Evolutionary conservation across 2,329 filamentous ascomycete species (phyloP), one percentile per base, ranked within the genome.

Genomic region (Colletotrichum siamense): DNA sequence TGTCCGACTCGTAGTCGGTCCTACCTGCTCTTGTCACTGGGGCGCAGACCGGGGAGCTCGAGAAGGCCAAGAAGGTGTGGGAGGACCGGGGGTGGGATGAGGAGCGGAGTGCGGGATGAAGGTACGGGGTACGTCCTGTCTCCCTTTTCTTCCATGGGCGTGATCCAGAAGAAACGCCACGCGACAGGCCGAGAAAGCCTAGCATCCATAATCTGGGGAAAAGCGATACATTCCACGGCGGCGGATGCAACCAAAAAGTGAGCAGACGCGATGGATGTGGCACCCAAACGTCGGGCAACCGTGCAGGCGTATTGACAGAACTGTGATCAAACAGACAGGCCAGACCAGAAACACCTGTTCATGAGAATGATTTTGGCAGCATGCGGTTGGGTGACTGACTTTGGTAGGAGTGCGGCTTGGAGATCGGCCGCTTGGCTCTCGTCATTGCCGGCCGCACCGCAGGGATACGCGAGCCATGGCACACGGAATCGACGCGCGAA

Each of bases 381-480:
- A 65, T 30, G 22, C 73, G 74, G 64, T 73, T 74, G 74, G 74
- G 61, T 30, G 52, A 32, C 22, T 65, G 15, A 22, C 44, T 49
- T n/a, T 49, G 44, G 44, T 49, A 22, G 44, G 44, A 15, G 44
- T 74, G 70, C 52, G 74, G 49, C 74, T 69, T 76, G 28, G 34
- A 32, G 74, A 76, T 76, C 74, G 64, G 13, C 74, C 24, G 55
- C 74, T 76, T 76, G 74, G 74, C 74, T 61, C 16, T 55, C 74
- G 74, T 76, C 74, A 76, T 76, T 30, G 34, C 26, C 59, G 32
- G 49, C 28, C 24, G 70, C 22, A 16, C 32, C 36, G 49, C 70
- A 76, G 74, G 73, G 74, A 64, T 73, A 24, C 13, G 70, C 64
- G 34, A 57, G 71, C 70, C 61, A 65, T 76, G 74, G 74, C 74